A percentile compares a stretch with the other conserved stretches of the same genome.
phyloP scores from a whole-genome alignment of 2,329 filamentous ascomycete species.

The Sordariomycetes sp. region DNA sequence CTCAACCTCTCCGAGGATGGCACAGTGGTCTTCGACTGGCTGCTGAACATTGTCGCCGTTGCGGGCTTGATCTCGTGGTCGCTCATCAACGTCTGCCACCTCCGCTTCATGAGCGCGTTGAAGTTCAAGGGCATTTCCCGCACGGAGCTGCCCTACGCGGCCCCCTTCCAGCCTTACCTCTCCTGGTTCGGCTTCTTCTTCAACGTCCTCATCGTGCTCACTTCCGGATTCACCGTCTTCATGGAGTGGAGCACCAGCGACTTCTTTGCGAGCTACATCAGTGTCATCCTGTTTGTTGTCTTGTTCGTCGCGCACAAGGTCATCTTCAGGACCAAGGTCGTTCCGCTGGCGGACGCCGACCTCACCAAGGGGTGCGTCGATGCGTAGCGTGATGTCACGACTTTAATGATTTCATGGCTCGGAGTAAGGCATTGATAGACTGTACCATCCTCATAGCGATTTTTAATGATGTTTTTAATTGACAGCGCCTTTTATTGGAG shows the following conservation, averaged over 20 bases:
- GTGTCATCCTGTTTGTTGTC: conserved; percentile 51
- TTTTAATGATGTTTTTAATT: no score
- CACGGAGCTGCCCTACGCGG: conserved; percentile 48
- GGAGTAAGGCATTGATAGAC: no score
- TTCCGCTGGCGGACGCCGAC: conserved; percentile 16
- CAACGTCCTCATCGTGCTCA: conserved; percentile 54
- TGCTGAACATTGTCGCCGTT: conserved; percentile 61
- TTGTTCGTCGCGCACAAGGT: conserved; percentile 54
- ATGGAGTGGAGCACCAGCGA: conserved; percentile 48
- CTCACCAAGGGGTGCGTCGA: no score
- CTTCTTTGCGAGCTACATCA: conserved; percentile 5
- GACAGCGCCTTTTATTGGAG: no score
- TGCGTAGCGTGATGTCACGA: no score
- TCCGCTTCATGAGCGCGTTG: conserved; percentile 56
- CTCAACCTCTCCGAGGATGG: conserved; percentile 54
- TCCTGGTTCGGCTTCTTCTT: conserved; percentile 59
- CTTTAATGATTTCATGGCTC: no score
- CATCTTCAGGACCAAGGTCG: conserved; percentile 26
- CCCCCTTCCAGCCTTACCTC: conserved; percentile 53
- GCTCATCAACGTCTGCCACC: conserved; percentile 54
- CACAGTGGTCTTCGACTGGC: conserved; percentile 59
- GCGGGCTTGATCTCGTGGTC: conserved; percentile 65
- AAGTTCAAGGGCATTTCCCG: conserved; percentile 47
- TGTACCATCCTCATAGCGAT: no score
- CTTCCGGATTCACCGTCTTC: conserved; percentile 61